Evolutionary conservation across 2,329 filamentous ascomycete genomes (phyloP), one percentile per base, ranked within the genome.

Genomic region (Penicillium janthinellum): DNA sequence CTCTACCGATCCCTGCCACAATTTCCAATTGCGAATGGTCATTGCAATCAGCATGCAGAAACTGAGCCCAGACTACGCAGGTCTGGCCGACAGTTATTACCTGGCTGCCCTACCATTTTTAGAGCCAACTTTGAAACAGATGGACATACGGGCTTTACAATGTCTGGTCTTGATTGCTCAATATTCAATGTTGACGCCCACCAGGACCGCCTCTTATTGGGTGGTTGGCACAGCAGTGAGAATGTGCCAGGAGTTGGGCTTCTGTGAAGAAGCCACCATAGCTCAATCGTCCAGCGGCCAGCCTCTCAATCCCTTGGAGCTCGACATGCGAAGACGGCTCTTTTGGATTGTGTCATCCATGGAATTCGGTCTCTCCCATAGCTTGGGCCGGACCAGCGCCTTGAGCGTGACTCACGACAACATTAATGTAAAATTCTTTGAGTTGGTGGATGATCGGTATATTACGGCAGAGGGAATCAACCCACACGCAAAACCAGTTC

Each of bases 41-140:
- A 88, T 98, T 71, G 94, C 95, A 34, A 96, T 97, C 70, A 94
- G 92, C 73, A 85, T 98, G 76, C 94, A 98, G 76, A 96, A 96
- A 75, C 83, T 97, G 70, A 91, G 93, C 72, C 86, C 89, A 0
- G 88, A 91, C 65, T 98, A 95, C 75, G 92, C 93, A n/a, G 93
- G 93, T 25, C 81, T 98, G 31, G 94, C 95, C 34, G 94, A 98
- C 76, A 93, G 92, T 72, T 98, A 96, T 78, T 98, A 97, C 71
- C 83, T 97, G 22, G 90, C 93, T 25, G 94, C 94, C 5, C 88
- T 98, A 79, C 87, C 89, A 62, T 88, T 88, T 68, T 87, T 98
- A 62, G 91, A 97, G 74, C 86, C 87, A 2, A 88, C 96, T 11
- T 84, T 98, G 56, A 88, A 88, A 55, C 88, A 89, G n/a, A 96